These are phyloP conservation scores for Carex littledalei DNA, from an alignment of 176 grass and related monocot genomes.

Conservation along the genomic window DNA sequence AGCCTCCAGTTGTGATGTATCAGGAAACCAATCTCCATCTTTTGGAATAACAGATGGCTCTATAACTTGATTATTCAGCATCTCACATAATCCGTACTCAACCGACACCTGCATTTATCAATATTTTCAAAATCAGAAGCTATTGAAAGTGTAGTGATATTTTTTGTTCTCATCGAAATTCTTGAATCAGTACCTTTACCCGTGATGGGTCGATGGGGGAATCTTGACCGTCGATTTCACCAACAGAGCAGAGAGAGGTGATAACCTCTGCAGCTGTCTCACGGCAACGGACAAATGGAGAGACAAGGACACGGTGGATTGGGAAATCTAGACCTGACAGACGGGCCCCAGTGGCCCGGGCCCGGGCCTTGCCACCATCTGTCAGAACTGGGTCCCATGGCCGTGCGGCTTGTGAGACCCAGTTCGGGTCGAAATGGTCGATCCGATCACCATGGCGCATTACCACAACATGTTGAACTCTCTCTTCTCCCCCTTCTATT, in stretches of 20 bases:
- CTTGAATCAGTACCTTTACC: conserved; percentile 19
- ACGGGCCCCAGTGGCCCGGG: conserved; percentile 1
- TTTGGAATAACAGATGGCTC: conserved; percentile 5
- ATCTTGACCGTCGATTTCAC: not conserved
- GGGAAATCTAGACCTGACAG: conserved; percentile 5
- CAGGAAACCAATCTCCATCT: conserved; percentile 36
- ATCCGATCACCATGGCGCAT: conserved; percentile 33
- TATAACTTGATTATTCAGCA: conserved; percentile 33
- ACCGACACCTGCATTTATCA: conserved; percentile 28
- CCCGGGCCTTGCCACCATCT: conserved; percentile 14
- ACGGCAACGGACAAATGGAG: conserved; percentile 28
- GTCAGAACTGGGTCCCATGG: conserved; percentile 33
- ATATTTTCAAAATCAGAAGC: not conserved
- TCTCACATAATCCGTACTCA: conserved; percentile 39
- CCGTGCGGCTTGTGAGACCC: conserved; percentile 11
- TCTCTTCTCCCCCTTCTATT: not conserved
- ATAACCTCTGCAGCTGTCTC: conserved; percentile 26
- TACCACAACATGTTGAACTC: conserved; percentile 27
- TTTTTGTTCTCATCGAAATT: not conserved
- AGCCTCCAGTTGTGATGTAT: conserved; percentile 27
- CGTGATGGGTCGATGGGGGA: not conserved
- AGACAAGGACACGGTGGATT: conserved; percentile 28
- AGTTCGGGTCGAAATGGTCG: conserved; percentile 14
- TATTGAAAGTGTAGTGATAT: not conserved
- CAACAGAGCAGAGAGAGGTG: conserved; percentile 10